Evolutionary conservation across 1,284 basidiomycete genomes (phyloP).

Genomic region (Wolfiporia cocos): DNA sequence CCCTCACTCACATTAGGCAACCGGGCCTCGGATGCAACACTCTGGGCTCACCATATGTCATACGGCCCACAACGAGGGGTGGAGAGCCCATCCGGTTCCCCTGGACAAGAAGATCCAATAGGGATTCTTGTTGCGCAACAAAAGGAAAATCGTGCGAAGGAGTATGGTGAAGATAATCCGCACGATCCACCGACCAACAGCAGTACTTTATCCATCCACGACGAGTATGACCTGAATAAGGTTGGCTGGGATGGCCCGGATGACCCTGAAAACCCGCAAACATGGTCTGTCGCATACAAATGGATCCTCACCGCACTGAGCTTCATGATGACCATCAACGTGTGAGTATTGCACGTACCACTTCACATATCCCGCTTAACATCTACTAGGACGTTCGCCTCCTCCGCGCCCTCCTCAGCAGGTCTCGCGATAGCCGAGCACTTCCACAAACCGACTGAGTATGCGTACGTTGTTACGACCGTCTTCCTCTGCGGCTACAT

Average conservation of each 20-base stretch:
- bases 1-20: too few species aligned
- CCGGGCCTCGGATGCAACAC: too few species aligned
- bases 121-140: too few species aligned
- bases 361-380: too few species aligned
- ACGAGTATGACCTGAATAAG: constrained; percentile 32
- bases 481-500: constrained; percentile 55
- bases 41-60: too few species aligned
- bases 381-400: constrained; percentile 43
- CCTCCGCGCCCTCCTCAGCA: constrained; percentile 46
- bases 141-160: constrained; percentile 31
- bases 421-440: constrained; percentile 26
- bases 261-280: constrained; percentile 64
- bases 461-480: constrained; percentile 43
- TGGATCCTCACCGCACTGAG: constrained; percentile 44
- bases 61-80: too few species aligned
- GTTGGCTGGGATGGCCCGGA: constrained; percentile 53
- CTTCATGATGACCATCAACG: constrained; percentile 44
- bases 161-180: constrained; percentile 41
- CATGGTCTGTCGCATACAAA: constrained; percentile 40
- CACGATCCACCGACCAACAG: constrained; percentile 30
- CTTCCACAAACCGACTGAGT: constrained; percentile 36
- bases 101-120: too few species aligned
- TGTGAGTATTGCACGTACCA: too few species aligned
- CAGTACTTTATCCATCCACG: constrained; percentile 1
- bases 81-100: too few species aligned